Evolutionary conservation across 345 rosid genomes (phyloP).

Genomic region (Eucalyptus cladocalyx): DNA sequence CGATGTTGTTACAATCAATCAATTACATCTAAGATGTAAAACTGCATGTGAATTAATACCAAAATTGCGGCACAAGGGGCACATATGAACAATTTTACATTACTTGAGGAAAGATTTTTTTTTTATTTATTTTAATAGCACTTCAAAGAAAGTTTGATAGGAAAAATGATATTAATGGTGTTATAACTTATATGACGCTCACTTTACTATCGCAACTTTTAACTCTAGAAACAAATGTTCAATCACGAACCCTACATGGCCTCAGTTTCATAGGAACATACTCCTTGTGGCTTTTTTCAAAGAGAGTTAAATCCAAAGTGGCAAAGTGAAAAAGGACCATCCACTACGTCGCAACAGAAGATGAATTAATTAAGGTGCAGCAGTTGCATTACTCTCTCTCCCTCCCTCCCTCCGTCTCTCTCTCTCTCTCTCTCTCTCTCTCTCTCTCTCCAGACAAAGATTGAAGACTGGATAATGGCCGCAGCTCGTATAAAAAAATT

Average conservation of each 20-base stretch:
- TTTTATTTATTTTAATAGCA: neutral
- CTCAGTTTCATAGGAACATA: neutral
- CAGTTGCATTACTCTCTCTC: neutral
- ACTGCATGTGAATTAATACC: neutral
- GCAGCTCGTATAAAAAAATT: neutral
- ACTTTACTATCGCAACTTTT: neutral
- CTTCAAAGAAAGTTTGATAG: neutral
- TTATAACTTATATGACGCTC: neutral
- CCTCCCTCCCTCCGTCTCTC: accelerated
- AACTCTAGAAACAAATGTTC: neutral
- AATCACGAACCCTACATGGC: neutral
- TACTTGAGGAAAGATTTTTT: neutral
- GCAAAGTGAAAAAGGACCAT: neutral
- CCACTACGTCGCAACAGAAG: neutral
- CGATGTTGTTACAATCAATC: neutral
- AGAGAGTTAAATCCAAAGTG: neutral
- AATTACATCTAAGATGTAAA: neutral
- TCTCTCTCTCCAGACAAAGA: neutral
- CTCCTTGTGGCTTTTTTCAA: neutral
- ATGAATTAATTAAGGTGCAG: neutral
- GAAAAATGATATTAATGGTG: neutral
- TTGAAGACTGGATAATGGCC: neutral
- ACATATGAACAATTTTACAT: neutral
- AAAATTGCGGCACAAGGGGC: neutral
- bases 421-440: no score